Evolutionary conservation across 1,139 yeast genomes (phyloP), one percentile per base, ranked within the genome.

Genomic region (Lipomyces yarrowii): DNA sequence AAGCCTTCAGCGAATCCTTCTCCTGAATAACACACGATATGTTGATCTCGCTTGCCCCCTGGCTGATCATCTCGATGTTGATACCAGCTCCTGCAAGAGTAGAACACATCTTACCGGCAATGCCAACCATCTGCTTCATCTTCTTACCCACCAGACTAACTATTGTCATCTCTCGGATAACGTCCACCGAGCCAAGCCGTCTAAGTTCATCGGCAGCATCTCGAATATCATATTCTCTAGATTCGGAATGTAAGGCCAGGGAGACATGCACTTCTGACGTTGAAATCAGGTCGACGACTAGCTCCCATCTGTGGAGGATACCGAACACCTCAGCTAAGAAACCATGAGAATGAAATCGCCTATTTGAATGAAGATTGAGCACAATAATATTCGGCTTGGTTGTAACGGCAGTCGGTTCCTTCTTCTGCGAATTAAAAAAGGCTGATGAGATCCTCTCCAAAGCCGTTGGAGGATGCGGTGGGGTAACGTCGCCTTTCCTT

Each of bases 241-340:
- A 74, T 61, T 86, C 87, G 66, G 92, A 88, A 72, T 91, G 94
- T 69, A 94, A 81, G 1, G 99, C 99, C 99, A 94, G 93, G 21
- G 98, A 93, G 37, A 94, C 97, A 75, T 94, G 98, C 23, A 94
- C 99, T 78, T 94, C 98, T 0, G 98, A 91, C 2, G 99, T 94
- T 54, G 98, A 91, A 74, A 94, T 94, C 75, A 94, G 86, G 78
- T 94, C 99, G 59, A 94, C 98, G 64, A 94, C 98, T 69, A 94
- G 80, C 77, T 86, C 88, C 80, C 86, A 90, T 71, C 84, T 87
- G 80, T 94, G 98, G 73, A 94, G 82, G 39, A 93, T 90, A 62
- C 91, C 86, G 77, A 94, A 94, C 63, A 94, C 90, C 72, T 87
- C 88, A 6, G 98, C 98, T 74, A 94, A 82, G 79, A 94, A 94